A percentile compares a stretch with the other conserved stretches of the same genome.
Conservation (phyloP, 306 rosid species). For the Corylus americana region DNA sequence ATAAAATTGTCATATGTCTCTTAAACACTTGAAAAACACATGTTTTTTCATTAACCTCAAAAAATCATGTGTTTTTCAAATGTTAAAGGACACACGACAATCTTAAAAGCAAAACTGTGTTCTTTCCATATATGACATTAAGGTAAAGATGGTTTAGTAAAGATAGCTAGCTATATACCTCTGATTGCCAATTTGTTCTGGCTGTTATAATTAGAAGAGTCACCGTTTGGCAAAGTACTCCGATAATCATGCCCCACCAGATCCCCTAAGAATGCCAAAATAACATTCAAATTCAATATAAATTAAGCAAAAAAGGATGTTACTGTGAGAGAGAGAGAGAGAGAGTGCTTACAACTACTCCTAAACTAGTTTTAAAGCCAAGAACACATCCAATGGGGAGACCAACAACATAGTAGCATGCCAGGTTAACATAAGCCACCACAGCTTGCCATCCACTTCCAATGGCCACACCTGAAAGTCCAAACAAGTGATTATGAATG, state of each 20-base stretch:
- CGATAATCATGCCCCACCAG: constrained; percentile 79
- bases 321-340: background rate
- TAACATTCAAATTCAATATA: background rate
- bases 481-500: background rate
- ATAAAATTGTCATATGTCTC: too few relatives aligned
- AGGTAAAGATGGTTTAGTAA: background rate
- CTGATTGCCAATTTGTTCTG: constrained; percentile 61
- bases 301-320: background rate
- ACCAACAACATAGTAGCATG: constrained; percentile 55
- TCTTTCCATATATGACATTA: background rate
- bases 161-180: constrained; percentile 33
- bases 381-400: constrained; percentile 71
- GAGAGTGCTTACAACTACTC: constrained; percentile 51
- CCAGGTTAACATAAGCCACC: constrained; percentile 72
- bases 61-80: too few relatives aligned
- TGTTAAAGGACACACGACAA: background rate
- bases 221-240: constrained; percentile 62
- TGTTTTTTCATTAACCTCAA: too few relatives aligned
- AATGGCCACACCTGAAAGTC: constrained; percentile 65
- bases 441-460: constrained; percentile 82
- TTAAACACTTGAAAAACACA: too few relatives aligned
- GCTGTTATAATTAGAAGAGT: constrained; percentile 57
- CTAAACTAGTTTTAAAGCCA: constrained; percentile 59
- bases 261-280: constrained; percentile 46
- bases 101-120: background rate